Evolutionary conservation across 208 protist genomes (phyloP), one percentile per base, ranked within the genome.

Genomic region (Spongospora subterranea): DNA sequence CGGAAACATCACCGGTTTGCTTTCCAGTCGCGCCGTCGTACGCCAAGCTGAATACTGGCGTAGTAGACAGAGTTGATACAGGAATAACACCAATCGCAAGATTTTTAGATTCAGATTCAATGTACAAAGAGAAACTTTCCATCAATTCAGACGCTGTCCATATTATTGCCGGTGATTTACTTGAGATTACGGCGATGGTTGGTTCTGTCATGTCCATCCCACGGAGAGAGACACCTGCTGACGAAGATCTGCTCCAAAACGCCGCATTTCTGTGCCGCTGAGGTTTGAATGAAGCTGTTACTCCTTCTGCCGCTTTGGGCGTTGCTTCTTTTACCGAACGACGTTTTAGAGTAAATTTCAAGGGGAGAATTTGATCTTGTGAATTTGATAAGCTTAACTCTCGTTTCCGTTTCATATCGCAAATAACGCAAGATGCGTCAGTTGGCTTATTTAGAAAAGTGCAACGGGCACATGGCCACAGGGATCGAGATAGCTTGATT

Each of bases 401-500:
- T 29, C 13, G 50, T 24, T 60, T 60, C 24, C 50, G 50, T 29
- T 60, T 6, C 6, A n/a, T n/a, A 45, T 82, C 71, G 71, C 71
- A 82, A 17, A 82, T 43, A 39, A 13, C n/a, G 71, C 71, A 82
- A 13, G 17, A 40, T 39, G 6, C 40, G 17, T 39, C 6, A 45
- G 71, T 35, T 35, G 71, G 13, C n/a, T 35, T 43, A 82, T 82
- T 82, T n/a, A 82, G 71, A 43, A 45, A 82, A 20, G 71, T 82
- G 71, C 71, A 82, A 45, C 40, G 71, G 17, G 6, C 11, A n/a
- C 71, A 82, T n/a, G 71, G 35, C 71, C 71, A 82, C 6, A 43
- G 35, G n/a, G n/a, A 82, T 6, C 40, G 35, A 43, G 35, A 45
- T 6, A 24, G 6, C 24, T 60, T 60, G 6, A 6, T 82, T 35